Evolutionary conservation across 129 eudicot species (phyloP).

Genomic region (Heracleum sosnowskyi): DNA sequence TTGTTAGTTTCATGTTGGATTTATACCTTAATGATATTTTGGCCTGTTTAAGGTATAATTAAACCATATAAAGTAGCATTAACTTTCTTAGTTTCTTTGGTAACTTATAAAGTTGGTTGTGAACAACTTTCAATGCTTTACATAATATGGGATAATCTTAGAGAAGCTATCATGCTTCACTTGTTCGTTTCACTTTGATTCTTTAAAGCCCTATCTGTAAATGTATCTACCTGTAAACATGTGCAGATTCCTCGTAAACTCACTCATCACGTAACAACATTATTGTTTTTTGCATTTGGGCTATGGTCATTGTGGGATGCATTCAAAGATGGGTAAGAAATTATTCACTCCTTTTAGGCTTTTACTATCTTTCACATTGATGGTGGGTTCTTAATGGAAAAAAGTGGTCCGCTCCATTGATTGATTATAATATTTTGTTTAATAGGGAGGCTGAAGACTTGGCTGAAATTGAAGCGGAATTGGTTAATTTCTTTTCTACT

Average conservation of each 20-base stretch:
- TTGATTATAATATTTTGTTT: conserved; percentile 7
- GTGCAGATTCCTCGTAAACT: conserved; percentile 76
- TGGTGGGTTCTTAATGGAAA: conserved; percentile 9
- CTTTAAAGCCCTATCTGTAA: background rate
- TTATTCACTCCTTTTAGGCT: conserved; percentile 9
- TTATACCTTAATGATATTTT: too few relatives aligned
- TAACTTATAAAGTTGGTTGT: background rate
- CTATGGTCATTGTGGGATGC: conserved; percentile 98
- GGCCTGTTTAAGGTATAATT: background rate
- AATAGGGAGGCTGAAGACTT: conserved; percentile 80
- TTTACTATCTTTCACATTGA: background rate
- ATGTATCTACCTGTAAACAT: conserved; percentile 1
- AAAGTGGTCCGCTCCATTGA: conserved; percentile 1
- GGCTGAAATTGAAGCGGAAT: conserved; percentile 89
- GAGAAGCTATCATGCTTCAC: background rate
- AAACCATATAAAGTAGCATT: background rate
- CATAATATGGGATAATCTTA: background rate
- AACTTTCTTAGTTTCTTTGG: background rate
- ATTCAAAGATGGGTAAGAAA: conserved; percentile 60
- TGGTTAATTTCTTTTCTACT: conserved; percentile 47
- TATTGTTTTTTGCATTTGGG: conserved; percentile 85
- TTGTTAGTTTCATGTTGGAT: background rate
- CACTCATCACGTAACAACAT: conserved; percentile 83
- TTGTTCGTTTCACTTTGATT: background rate
- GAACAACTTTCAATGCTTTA: background rate